Evolutionary conservation across 495 filamentous ascomycete genomes (phyloP).

Genomic region (Penicillium verhagenii): DNA sequence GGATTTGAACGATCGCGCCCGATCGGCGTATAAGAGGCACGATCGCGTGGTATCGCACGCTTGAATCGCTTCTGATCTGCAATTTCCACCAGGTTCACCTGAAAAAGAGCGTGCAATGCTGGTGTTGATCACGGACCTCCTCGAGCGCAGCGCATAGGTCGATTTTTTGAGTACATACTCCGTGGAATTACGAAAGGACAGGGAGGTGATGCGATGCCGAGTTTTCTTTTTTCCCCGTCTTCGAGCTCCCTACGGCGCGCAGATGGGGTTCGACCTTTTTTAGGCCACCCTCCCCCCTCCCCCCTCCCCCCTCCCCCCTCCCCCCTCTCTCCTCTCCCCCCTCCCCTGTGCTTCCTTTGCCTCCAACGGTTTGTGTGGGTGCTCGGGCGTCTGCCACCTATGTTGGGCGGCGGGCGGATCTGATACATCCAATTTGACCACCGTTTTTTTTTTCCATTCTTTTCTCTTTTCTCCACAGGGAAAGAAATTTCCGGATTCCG

Average conservation of each 20-base stretch:
- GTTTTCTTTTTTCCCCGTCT: too few relatives aligned
- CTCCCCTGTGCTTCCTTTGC: neutral
- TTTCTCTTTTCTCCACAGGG: conserved; percentile 7
- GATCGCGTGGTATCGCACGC: neutral
- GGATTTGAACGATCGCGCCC: conserved; percentile 5
- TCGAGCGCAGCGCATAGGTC: neutral
- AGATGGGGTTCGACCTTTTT: neutral
- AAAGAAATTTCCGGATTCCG: conserved; percentile 13
- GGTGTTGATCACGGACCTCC: neutral
- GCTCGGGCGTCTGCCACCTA: conserved; percentile 2
- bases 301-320: too few relatives aligned
- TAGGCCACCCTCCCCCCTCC: too few relatives aligned
- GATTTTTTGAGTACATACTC: too few relatives aligned
- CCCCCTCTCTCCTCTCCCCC: neutral
- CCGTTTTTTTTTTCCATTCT: neutral
- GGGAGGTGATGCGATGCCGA: neutral
- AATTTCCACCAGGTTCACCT: neutral
- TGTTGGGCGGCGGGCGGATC: too few relatives aligned
- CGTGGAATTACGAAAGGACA: neutral
- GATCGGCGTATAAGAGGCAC: conserved; percentile 12
- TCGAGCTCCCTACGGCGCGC: neutral
- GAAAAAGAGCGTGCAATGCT: neutral
- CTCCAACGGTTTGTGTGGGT: conserved; percentile 5
- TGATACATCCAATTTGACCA: conserved; percentile 17
- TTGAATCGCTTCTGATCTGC: neutral